Evolutionary conservation across 2,329 filamentous ascomycete genomes (phyloP).

Genomic region (Emericellopsis cladophorae): DNA sequence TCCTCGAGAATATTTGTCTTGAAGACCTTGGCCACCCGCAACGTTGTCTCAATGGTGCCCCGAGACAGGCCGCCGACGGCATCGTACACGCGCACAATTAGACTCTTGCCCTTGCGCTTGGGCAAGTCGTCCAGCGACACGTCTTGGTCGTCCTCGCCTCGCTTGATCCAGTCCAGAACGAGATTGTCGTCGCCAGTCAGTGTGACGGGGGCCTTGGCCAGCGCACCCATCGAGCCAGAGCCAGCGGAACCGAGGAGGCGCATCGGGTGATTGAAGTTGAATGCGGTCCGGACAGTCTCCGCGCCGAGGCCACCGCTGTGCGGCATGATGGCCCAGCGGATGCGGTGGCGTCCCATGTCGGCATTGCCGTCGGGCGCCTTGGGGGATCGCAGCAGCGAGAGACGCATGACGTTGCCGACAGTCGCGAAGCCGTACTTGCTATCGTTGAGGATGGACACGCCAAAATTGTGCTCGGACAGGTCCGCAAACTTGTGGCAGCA

Average conservation of each 20-base stretch:
- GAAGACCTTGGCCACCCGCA: slow-evolving; percentile 62
- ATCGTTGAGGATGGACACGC: slow-evolving; percentile 87
- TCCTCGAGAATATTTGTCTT: slow-evolving; percentile 88
- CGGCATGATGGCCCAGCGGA: slow-evolving; percentile 83
- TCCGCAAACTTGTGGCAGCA: slow-evolving; percentile 94
- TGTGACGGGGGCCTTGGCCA: slow-evolving; percentile 38
- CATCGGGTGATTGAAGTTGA: slow-evolving; percentile 82
- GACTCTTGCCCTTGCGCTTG: slow-evolving; percentile 57
- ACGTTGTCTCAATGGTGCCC: slow-evolving; percentile 54
- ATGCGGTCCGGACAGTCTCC: slow-evolving; percentile 68
- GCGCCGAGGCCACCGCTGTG: slow-evolving; percentile 62
- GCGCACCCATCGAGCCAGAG: slow-evolving; percentile 11
- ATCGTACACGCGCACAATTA: slow-evolving; percentile 81
- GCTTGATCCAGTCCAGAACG: slow-evolving; percentile 81
- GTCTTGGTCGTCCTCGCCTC: slow-evolving; percentile 78
- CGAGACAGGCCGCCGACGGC: slow-evolving; percentile 70
- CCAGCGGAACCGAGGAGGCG: slow-evolving; percentile 8
- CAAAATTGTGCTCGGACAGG: slow-evolving; percentile 75
- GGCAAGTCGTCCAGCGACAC: slow-evolving; percentile 50
- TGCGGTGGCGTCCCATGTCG: slow-evolving; percentile 82
- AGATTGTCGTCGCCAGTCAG: slow-evolving; percentile 50
- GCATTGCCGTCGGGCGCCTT: slow-evolving; percentile 90
- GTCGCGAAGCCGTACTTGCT: slow-evolving; percentile 95
- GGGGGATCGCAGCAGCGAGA: slow-evolving; percentile 73
- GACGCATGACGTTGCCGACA: slow-evolving; percentile 74